Evolutionary conservation across 179 eudicot species (phyloP).

Genomic region (Carnegiea gigantea): DNA sequence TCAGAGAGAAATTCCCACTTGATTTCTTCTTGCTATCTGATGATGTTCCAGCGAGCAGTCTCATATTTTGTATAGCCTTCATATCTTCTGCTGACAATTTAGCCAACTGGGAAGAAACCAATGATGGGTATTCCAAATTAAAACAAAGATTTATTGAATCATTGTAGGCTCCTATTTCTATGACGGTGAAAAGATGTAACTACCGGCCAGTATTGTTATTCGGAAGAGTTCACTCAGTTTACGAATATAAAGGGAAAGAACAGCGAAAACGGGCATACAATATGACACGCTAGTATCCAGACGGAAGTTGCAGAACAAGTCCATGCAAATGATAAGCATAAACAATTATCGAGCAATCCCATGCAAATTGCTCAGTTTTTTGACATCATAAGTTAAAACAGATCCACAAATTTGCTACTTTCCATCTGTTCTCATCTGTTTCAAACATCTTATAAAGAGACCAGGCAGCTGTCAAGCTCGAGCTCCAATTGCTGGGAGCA

Average conservation of each 20-base stretch:
- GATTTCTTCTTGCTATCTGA: constrained; percentile 45
- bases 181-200: neutral
- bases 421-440: no score
- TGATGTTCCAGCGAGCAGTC: constrained; percentile 68
- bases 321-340: no score
- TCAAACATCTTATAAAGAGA: no score
- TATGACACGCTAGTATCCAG: neutral
- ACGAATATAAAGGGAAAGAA: neutral
- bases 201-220: neutral
- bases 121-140: neutral
- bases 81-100: constrained; percentile 71
- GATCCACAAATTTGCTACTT: no score
- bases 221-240: neutral
- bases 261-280: neutral
- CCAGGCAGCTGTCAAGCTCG: no score
- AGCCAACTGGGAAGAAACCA: constrained; percentile 55
- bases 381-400: no score
- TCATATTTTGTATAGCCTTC: constrained; percentile 81
- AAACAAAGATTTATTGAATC: neutral
- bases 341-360: no score
- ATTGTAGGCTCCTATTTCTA: neutral
- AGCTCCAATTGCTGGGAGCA: no score
- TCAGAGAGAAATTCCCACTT: constrained; percentile 73
- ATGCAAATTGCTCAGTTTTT: no score
- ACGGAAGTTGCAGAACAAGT: no score